Evolutionary conservation across 129 eudicot genomes (phyloP), one percentile per base, ranked within the genome.

Genomic region (Lactuca sativa): DNA sequence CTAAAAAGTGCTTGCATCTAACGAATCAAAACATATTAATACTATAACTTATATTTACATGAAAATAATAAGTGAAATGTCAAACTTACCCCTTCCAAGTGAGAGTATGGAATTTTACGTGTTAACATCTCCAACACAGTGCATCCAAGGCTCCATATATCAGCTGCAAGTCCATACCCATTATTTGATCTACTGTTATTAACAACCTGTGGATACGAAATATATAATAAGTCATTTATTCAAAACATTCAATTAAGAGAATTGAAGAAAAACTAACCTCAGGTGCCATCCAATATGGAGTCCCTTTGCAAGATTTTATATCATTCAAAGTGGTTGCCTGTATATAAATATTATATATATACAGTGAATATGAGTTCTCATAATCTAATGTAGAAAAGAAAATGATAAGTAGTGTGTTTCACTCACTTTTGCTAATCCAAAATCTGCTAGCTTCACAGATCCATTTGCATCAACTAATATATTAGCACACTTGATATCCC

Each of bases 101-200:
- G 88, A 70, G 77, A 76, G 70, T 91, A 91, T 0, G 97, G 97
- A 69, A 91, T 59, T 62, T 84, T 84, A 18, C 93, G 72, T 3
- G 97, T 91, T 73, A 88, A 69, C 97, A 91, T 88, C 83, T 91
- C 97, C 73, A 91, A 64, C 66, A 91, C 97, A 3, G 96, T 91
- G 74, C 97, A 91, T 36, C 97, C 97, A 68, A 91, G 92, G 75
- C 97, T 91, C 97, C 97, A 91, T 77, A 91, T 91, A 78, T 91
- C 97, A 61, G 93, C 97, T 9, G 97, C 86, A 62, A 67, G 90
- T 44, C 97, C 97, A 85, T 91, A 88, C 3, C 96, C 96, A 49
- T 66, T 77, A 60, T 61, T 86, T 74, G 73, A 73, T 49, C 80
- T 69, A 32, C 49, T 43, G 13, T 82, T 81, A 13, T 82, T 81